phyloP scores from a whole-genome alignment of 148 eudicot species.

The Vaccinium myrtillus region DNA sequence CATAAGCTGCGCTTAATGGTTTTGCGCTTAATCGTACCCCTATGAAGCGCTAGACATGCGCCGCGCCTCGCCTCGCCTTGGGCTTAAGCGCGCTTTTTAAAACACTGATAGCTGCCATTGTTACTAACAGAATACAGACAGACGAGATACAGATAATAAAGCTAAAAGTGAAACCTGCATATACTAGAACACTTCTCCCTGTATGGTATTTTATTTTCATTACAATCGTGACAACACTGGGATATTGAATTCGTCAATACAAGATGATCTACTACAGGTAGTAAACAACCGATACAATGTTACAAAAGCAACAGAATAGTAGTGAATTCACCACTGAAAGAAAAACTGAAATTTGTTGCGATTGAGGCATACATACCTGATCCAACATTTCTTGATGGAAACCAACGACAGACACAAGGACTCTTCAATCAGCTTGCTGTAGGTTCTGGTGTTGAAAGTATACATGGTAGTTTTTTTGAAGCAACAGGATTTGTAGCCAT shows the following conservation, averaged over 20 bases:
- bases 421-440: slow-evolving; percentile 11
- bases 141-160: neutral
- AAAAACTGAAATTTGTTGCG: neutral
- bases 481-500: neutral
- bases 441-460: slow-evolving; percentile 13
- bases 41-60: too few relatives aligned
- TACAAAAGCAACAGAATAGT: slow-evolving; percentile 3
- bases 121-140: neutral
- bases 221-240: slow-evolving; percentile 10
- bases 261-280: neutral
- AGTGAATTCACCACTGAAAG: slow-evolving; percentile 14
- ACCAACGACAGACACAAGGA: neutral
- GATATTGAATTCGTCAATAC: slow-evolving; percentile 18
- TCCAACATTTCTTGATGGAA: neutral
- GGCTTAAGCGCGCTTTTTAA: too few relatives aligned
- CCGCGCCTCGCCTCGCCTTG: too few relatives aligned
- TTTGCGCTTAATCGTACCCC: too few relatives aligned
- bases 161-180: neutral
- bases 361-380: slow-evolving; percentile 1
- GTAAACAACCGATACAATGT: neutral
- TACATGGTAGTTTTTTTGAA: neutral
- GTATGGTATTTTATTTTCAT: neutral
- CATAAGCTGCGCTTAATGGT: too few relatives aligned
- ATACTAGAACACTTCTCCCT: slow-evolving; percentile 1
- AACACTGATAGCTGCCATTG: neutral